A percentile compares a stretch with the other conserved stretches of the same genome.
These are phyloP conservation scores for Vitis hybrid DNA, from an alignment of 177 flowering plant genomes.

Conservation along the genomic window DNA sequence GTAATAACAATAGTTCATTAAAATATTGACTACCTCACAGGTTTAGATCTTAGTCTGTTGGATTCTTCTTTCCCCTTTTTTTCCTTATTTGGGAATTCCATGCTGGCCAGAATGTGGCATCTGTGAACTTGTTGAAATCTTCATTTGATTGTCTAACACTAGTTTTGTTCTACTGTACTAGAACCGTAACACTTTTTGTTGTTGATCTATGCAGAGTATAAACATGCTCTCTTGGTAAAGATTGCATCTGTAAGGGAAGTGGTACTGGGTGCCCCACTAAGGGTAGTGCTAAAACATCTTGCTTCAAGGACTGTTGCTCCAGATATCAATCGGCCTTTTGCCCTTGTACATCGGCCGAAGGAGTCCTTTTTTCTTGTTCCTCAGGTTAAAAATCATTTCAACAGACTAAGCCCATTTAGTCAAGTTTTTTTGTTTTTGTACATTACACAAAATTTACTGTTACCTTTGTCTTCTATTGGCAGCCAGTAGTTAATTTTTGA, in stretches of 20 bases:
- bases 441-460: neutral
- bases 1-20: no score
- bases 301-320: slow-evolving; percentile 64
- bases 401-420: neutral
- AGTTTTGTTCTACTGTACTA: neutral
- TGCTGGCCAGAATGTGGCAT: no score
- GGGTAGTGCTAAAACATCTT: slow-evolving; percentile 64
- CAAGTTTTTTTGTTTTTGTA: neutral
- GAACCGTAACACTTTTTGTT: slow-evolving; percentile 2
- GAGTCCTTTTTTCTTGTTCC: slow-evolving; percentile 89
- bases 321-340: slow-evolving; percentile 57
- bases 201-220: slow-evolving; percentile 41
- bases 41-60: no score
- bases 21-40: no score
- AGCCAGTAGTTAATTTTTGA: no score
- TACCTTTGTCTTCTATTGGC: no score
- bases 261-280: slow-evolving; percentile 90
- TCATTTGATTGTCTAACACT: neutral
- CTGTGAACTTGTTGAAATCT: no score
- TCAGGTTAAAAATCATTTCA: slow-evolving; percentile 44
- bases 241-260: slow-evolving; percentile 95
- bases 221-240: slow-evolving; percentile 66
- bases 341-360: slow-evolving; percentile 88
- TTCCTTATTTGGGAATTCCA: neutral
- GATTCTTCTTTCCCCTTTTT: neutral